Evolutionary conservation across 768 basidiomycete genomes (phyloP).

Genomic region (Xerocomus spinulosus): DNA sequence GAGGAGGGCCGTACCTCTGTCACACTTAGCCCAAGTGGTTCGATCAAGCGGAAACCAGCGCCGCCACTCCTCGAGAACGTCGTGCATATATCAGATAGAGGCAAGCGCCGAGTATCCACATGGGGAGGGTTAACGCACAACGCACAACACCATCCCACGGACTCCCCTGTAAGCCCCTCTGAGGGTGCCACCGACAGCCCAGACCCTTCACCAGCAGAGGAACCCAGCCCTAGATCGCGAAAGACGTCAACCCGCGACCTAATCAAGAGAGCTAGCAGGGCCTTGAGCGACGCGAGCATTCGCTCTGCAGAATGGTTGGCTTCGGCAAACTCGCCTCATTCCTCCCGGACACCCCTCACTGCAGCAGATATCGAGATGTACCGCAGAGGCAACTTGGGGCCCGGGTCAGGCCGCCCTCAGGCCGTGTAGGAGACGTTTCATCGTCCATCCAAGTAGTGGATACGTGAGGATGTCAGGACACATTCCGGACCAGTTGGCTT

Average conservation of each 20-base stretch:
- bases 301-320: conserved; percentile 31
- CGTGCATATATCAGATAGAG: conserved; percentile 1
- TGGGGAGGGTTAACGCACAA: conserved; percentile 24
- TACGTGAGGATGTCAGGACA: conserved; percentile 4
- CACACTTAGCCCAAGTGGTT: conserved; percentile 15
- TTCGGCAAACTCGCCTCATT: conserved; percentile 16
- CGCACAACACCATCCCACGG: background rate
- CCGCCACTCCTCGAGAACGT: conserved; percentile 25
- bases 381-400: conserved; percentile 15
- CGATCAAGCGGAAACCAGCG: conserved; percentile 30
- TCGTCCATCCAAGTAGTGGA: background rate
- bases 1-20: conserved; percentile 10
- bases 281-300: conserved; percentile 26
- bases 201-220: background rate
- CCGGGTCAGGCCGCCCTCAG: background rate
- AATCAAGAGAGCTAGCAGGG: conserved; percentile 18
- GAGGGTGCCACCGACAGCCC: background rate
- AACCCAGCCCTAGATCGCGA: conserved; percentile 11
- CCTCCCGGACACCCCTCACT: conserved; percentile 13
- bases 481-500: background rate
- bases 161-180: conserved; percentile 4
- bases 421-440: background rate
- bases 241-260: conserved; percentile 14
- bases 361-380: conserved; percentile 24
- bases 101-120: conserved; percentile 10